Evolutionary conservation across 2,329 filamentous ascomycete genomes (phyloP).

Genomic region (Ophiostoma quercus): DNA sequence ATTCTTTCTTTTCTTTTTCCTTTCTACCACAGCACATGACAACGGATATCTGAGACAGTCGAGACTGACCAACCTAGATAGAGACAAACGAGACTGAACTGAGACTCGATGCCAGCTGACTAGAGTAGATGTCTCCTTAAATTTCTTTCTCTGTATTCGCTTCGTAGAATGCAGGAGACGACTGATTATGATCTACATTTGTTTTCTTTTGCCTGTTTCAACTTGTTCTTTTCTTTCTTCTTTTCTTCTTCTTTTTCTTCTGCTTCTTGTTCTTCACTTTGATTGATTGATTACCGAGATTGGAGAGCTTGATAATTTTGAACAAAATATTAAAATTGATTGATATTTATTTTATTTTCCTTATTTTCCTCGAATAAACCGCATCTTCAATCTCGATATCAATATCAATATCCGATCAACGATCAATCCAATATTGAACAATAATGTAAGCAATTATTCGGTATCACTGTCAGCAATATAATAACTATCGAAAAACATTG

Average conservation of each 20-base stretch:
- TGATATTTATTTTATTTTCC: no score
- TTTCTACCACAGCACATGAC: neutral
- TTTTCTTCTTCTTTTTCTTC: neutral
- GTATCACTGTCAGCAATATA: neutral
- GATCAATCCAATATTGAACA: neutral
- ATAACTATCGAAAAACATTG: neutral
- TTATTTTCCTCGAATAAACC: no score
- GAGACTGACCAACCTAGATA: no score
- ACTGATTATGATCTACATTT: neutral
- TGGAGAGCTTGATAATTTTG: no score
- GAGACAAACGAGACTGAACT: no score
- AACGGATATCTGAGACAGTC: neutral
- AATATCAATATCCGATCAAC: neutral
- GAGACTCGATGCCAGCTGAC: neutral
- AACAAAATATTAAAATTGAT: no score
- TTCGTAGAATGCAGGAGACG: no score
- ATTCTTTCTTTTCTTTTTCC: neutral
- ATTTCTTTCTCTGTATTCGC: no score
- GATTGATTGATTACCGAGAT: no score
- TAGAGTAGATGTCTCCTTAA: neutral
- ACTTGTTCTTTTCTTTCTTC: neutral
- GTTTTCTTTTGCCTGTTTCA: neutral
- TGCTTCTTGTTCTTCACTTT: neutral
- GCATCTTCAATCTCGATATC: no score
- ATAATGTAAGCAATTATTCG: neutral